phyloP scores from a whole-genome alignment of 768 basidiomycete genomes.

The Rhizopogon roseolus region DNA sequence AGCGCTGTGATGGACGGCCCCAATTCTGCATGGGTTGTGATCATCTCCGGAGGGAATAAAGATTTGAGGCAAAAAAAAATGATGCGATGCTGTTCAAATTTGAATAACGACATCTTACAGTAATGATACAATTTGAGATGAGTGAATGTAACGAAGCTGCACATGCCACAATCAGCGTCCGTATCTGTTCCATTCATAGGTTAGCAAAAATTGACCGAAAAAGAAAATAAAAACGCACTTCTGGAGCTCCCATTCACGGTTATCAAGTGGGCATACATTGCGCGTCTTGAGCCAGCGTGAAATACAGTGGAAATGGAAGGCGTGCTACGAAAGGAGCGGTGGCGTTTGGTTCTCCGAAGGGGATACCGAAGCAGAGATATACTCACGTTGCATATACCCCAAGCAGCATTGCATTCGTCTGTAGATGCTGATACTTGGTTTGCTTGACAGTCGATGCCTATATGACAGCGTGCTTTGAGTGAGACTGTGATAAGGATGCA shows the following conservation, averaged over 20 bases:
- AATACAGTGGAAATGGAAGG: slow-evolving; percentile 99
- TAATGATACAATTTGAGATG: background rate
- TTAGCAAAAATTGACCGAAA: background rate
- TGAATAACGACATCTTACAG: background rate
- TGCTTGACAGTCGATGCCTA: slow-evolving; percentile 99
- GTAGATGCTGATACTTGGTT: slow-evolving; percentile 96
- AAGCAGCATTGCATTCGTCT: slow-evolving; percentile 96
- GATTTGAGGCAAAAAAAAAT: background rate
- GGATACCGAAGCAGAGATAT: background rate
- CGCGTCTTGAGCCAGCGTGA: slow-evolving; percentile 98
- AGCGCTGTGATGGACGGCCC: too few species aligned
- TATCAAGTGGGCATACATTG: slow-evolving; percentile 92
- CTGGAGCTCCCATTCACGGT: slow-evolving; percentile 95
- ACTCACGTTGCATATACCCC: slow-evolving; percentile 95
- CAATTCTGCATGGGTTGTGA: too few species aligned
- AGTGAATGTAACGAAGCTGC: background rate
- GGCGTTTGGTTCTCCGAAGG: background rate
- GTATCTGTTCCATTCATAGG: background rate
- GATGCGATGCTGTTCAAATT: background rate
- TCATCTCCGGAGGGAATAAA: too few species aligned
- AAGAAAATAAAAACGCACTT: slow-evolving; percentile 52
- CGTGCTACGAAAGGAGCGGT: slow-evolving; percentile 55
- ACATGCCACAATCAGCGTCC: background rate
- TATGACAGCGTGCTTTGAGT: slow-evolving; percentile 4
- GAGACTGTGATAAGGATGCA: background rate